These are phyloP conservation scores for Malbranchea zuffiana DNA, from an alignment of 2,329 filamentous ascomycete species.

Conservation along the genomic window DNA sequence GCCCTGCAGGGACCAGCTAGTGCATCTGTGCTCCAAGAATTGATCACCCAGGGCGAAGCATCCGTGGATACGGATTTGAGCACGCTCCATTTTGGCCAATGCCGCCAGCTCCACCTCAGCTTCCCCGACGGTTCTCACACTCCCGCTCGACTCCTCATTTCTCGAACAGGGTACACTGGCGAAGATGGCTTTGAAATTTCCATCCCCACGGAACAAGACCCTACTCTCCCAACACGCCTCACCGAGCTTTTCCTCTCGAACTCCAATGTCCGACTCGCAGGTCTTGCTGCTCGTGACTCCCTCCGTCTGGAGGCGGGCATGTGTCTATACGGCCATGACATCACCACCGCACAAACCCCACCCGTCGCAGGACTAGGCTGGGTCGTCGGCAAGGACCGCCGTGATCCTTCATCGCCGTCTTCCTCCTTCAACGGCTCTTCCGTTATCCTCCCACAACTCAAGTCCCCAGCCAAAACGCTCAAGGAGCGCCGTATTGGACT, in stretches of 20 bases:
- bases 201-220: constrained; percentile 55
- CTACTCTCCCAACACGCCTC: constrained; percentile 38
- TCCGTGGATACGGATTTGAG: constrained; percentile 45
- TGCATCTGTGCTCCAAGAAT: constrained; percentile 54
- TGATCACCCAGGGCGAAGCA: constrained; percentile 42
- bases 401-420: constrained; percentile 35
- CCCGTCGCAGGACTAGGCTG: constrained; percentile 59
- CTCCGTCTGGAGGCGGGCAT: constrained; percentile 92
- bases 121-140: constrained; percentile 44
- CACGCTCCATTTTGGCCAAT: constrained; percentile 71
- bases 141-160: constrained; percentile 56
- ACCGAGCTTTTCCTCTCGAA: constrained; percentile 58
- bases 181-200: constrained; percentile 98
- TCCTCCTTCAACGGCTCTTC: constrained; percentile 80
- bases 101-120: constrained; percentile 54
- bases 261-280: constrained; percentile 64
- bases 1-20: constrained; percentile 81
- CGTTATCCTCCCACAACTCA: constrained; percentile 62
- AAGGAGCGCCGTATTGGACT: constrained; percentile 69
- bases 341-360: constrained; percentile 66
- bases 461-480: constrained; percentile 45
- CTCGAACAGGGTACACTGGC: constrained; percentile 87
- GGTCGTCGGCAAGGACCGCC: constrained; percentile 74
- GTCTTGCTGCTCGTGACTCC: constrained; percentile 81
- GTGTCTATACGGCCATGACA: constrained; percentile 99